phyloP scores from a whole-genome alignment of 306 rosid species.

The Pyrus pyrifolia region DNA sequence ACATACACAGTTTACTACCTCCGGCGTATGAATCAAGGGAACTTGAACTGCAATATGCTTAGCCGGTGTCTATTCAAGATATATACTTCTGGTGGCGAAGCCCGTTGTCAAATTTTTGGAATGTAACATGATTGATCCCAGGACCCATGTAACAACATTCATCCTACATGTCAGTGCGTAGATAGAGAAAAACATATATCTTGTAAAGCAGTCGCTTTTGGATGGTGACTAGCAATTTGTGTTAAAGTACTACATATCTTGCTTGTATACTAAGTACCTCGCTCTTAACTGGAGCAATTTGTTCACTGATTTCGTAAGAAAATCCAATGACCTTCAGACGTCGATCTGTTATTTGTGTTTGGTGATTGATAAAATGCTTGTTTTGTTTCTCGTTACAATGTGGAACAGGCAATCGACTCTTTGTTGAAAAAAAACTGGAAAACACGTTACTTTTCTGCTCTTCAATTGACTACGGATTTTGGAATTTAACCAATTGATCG shows the following conservation, averaged over 20 bases:
- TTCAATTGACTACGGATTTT: too few relatives aligned
- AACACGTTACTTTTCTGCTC: too few relatives aligned
- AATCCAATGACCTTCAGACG: background rate
- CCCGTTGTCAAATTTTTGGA: background rate
- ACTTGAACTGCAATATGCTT: slow-evolving; percentile 41
- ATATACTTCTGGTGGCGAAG: background rate
- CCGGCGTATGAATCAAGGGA: slow-evolving; percentile 49
- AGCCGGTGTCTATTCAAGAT: slow-evolving; percentile 10
- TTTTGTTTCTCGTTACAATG: background rate
- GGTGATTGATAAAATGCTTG: background rate
- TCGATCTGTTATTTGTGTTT: background rate
- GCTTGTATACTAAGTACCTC: background rate
- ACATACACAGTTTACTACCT: slow-evolving; percentile 49
- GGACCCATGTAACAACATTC: background rate
- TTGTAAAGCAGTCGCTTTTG: background rate
- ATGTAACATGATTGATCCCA: background rate
- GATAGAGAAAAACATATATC: background rate
- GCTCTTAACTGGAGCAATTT: background rate
- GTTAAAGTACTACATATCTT: background rate
- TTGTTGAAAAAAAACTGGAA: too few relatives aligned
- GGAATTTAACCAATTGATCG: too few relatives aligned
- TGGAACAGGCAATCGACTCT: background rate
- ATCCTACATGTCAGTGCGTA: background rate
- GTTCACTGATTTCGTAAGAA: background rate
- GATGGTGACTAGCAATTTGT: background rate